Evolutionary conservation across 2,329 filamentous ascomycete species (phyloP).

Genomic region (Ophidiomyces ophidiicola): DNA sequence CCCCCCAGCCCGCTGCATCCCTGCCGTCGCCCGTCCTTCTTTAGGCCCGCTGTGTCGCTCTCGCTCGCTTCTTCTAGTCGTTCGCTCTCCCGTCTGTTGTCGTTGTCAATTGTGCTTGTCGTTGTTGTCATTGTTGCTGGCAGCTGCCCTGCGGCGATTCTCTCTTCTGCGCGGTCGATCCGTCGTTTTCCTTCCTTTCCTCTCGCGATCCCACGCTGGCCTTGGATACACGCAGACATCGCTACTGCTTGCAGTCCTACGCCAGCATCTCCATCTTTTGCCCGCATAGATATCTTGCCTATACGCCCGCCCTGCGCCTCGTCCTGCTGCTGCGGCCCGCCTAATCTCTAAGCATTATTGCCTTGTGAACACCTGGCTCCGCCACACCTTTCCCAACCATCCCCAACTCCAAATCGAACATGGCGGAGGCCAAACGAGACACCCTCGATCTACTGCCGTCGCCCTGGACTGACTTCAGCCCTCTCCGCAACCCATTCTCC

Average conservation of each 20-base stretch:
- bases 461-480: conserved; percentile 22
- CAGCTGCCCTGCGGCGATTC: conserved; percentile 6
- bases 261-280: neutral
- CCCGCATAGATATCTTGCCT: conserved; percentile 2
- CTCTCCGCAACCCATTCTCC: conserved; percentile 24
- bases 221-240: conserved; percentile 8
- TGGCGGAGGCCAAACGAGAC: conserved; percentile 8
- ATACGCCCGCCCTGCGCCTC: neutral
- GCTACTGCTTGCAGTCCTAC: conserved; percentile 8
- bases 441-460: conserved; percentile 15
- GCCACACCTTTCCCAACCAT: too few species aligned
- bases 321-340: neutral
- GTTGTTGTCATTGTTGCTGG: neutral
- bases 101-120: neutral
- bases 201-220: conserved; percentile 1
- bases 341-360: neutral
- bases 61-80: neutral
- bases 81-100: neutral
- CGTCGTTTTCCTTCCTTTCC: conserved; percentile 8
- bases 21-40: neutral
- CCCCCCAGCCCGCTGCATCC: neutral
- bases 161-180: conserved; percentile 12
- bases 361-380: too few species aligned
- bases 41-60: too few species aligned
- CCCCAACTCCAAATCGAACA: conserved; percentile 5